A percentile compares a stretch with the other conserved stretches of the same genome.
These are phyloP conservation scores for Aspergillus alliaceus DNA, from an alignment of 2,329 filamentous ascomycete species.

Conservation along the genomic window DNA sequence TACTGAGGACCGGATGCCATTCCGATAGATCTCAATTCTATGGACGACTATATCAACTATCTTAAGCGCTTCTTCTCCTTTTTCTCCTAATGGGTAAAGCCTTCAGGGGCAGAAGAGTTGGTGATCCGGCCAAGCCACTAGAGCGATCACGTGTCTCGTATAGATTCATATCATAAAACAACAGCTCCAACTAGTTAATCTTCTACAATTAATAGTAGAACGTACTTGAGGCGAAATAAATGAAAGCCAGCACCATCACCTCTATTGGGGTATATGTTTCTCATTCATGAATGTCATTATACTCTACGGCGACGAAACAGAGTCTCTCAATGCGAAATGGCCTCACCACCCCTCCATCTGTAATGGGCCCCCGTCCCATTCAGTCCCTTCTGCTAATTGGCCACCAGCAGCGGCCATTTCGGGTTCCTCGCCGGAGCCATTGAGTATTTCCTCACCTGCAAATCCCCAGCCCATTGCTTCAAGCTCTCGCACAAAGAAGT, in stretches of 20 bases:
- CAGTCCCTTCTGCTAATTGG: constrained; percentile 31
- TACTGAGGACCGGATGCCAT: too few relatives aligned
- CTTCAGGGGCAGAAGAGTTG: too few relatives aligned
- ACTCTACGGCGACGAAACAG: not conserved
- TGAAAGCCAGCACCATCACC: not conserved
- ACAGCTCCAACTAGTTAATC: not conserved
- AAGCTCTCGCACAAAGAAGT: constrained; percentile 76
- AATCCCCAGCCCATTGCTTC: constrained; percentile 65
- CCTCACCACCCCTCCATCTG: constrained; percentile 36
- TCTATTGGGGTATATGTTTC: constrained; percentile 1
- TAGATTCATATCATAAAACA: too few relatives aligned
- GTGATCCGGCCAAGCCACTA: too few relatives aligned
- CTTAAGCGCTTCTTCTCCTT: not conserved
- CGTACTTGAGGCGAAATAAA: not conserved
- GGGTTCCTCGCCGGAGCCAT: constrained; percentile 27
- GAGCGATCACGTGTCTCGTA: too few relatives aligned
- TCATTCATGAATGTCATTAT: not conserved
- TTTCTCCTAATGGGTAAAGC: too few relatives aligned
- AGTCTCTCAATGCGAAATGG: not conserved
- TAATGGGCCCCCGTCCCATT: constrained; percentile 38
- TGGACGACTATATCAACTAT: too few relatives aligned
- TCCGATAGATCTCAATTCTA: too few relatives aligned
- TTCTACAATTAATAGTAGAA: not conserved
- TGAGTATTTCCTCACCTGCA: constrained; percentile 35
- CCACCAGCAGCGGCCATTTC: constrained; percentile 25